Base-by-base conservation (phyloP, 192 early-diverging fungal genomes). In the Entomortierella lignicola region DNA sequence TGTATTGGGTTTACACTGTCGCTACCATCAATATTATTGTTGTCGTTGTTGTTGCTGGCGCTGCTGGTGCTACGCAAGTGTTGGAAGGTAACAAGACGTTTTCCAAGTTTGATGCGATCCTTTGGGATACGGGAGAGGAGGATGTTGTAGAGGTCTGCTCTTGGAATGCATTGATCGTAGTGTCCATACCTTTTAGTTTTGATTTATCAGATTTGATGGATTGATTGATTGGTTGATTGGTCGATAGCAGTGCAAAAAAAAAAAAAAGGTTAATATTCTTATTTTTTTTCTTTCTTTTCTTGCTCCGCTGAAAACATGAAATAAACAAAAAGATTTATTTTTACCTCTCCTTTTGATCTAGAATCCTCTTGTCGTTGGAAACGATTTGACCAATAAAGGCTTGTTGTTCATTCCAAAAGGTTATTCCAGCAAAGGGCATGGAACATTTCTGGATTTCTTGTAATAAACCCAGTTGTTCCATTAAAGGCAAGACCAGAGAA, bases 391-490 rank as follows among this genome's bases (percentile, higher is more conserved):
- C 59, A 2, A 71, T 34, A 8, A 55, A 20, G 6, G 69, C 54
- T n/a, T 62, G 37, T 23, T 71, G 59, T 23, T 62, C 60, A 10
- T 60, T 48, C 17, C 55, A 7, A 8, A 71, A n/a, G 18, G 69
- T 63, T 17, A 71, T 41, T 17, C 27, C 29, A 7, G 37, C 69
- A 43, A 71, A 31, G n/a, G 69, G 69, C 47, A 60, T 54, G 8
- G 68, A 39, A 18, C 52, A 51, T n/a, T 42, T 32, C 11, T 71
- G 26, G 37, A 70, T 70, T 34, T 60, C 57, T 20, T 70, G 50
- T 11, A 61, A 30, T 13, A 70, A n/a, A 0, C 68, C 68, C 51
- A 70, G 42, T 27, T 70, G 68, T 43, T 70, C 68, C 58, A 70
- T 55, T 12, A 70, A 27, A 4, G 68, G 68, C 15, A 70, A 43